phyloP scores from a whole-genome alignment of 2,329 filamentous ascomycete species.

The Aspergillus carbonarius region DNA sequence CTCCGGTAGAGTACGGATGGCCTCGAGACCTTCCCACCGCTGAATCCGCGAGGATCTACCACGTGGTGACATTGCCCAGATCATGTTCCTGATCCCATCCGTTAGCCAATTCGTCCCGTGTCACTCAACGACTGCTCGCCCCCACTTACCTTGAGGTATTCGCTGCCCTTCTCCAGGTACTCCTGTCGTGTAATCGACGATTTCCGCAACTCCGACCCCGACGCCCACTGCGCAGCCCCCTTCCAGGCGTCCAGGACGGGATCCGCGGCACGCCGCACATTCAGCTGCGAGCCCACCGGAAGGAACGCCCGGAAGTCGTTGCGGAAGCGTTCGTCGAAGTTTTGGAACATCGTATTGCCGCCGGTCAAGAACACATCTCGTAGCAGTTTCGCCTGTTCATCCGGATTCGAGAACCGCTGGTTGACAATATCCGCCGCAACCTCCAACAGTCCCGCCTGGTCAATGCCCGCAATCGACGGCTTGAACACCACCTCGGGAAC shows the following conservation, averaged over 20 bases:
- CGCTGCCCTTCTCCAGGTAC: conserved; percentile 85
- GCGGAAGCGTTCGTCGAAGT: conserved; percentile 79
- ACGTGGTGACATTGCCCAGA: conserved; percentile 37
- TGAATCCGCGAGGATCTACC: conserved; percentile 9
- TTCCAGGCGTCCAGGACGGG: conserved; percentile 87
- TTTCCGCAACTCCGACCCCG: conserved; percentile 55
- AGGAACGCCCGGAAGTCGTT: conserved; percentile 71
- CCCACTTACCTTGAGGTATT: conserved; percentile 76
- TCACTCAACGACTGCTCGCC: not conserved
- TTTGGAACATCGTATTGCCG: conserved; percentile 82
- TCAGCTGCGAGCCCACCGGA: conserved; percentile 66
- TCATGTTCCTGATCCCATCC: conserved; percentile 34
- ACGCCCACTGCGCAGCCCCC: conserved; percentile 84
- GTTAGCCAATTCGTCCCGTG: conserved; percentile 11
- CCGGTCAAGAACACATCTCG: conserved; percentile 91
- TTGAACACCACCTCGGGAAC: conserved; percentile 93
- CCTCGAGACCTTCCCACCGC: not conserved
- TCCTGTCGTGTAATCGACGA: conserved; percentile 76
- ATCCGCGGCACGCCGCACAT: conserved; percentile 71
- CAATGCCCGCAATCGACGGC: conserved; percentile 84
- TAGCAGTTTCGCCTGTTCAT: conserved; percentile 67
- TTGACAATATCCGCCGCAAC: conserved; percentile 87
- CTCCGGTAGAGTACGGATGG: not conserved
- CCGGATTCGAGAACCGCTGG: conserved; percentile 65
- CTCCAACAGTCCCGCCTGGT: conserved; percentile 91